A percentile compares a stretch with the other conserved stretches of the same genome.
Evolutionary conservation across 768 basidiomycete species (phyloP).

Genomic region (Neoboletus subvelutipes): DNA sequence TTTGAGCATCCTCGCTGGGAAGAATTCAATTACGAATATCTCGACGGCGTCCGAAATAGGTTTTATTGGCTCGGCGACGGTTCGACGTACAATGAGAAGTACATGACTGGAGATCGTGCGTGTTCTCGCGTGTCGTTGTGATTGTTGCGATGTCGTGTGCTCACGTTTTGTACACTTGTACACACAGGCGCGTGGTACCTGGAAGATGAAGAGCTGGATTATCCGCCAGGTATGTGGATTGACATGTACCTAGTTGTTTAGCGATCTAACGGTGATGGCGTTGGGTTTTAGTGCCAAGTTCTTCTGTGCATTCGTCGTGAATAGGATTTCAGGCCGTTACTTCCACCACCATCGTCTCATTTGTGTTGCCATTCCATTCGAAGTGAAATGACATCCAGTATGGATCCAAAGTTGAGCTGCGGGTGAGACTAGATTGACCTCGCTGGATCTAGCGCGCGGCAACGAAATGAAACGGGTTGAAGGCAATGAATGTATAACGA

Average conservation of each 20-base stretch:
- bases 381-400: background rate
- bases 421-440: background rate
- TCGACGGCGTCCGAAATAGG: conserved; percentile 45
- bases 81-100: conserved; percentile 52
- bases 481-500: no score
- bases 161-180: background rate
- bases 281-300: background rate
- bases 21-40: conserved; percentile 53
- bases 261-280: background rate
- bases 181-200: conserved; percentile 16
- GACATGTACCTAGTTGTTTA: background rate
- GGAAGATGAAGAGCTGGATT: conserved; percentile 13
- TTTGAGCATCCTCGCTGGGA: conserved; percentile 63
- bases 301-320: background rate
- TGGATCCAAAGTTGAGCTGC: background rate
- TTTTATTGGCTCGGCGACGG: conserved; percentile 65
- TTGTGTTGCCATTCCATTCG: background rate
- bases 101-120: conserved; percentile 37
- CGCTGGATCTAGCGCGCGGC: background rate
- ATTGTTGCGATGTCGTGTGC: no score
- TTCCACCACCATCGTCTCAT: background rate
- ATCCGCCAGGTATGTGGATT: conserved; percentile 9
- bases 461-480: no score
- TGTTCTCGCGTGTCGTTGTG: background rate
- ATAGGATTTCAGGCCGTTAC: background rate